A percentile compares a stretch with the other conserved stretches of the same genome.
These are phyloP conservation scores for Microcyclosporella mali DNA, from an alignment of 2,329 filamentous ascomycete species.

Conservation along the genomic window DNA sequence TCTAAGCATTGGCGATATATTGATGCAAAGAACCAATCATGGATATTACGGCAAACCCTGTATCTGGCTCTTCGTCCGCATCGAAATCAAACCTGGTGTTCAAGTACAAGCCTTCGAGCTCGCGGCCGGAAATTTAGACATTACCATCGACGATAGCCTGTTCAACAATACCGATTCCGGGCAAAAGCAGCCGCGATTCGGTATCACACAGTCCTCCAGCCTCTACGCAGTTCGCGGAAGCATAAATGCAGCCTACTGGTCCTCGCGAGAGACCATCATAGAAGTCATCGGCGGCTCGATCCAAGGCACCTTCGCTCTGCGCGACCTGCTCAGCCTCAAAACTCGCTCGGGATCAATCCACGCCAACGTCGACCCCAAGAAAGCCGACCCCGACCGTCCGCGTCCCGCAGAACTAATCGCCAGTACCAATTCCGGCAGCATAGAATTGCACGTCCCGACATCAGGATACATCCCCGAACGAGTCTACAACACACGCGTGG, in stretches of 20 bases:
- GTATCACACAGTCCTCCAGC: constrained; percentile 29
- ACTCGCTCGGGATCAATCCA: constrained; percentile 39
- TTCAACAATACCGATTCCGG: constrained; percentile 9
- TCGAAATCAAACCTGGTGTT: constrained; percentile 33
- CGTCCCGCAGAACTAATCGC: constrained; percentile 35
- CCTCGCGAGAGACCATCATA: constrained; percentile 36
- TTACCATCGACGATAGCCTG: constrained; percentile 32
- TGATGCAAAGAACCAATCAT: constrained; percentile 4
- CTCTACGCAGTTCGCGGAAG: constrained; percentile 33
- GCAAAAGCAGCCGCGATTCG: constrained; percentile 20
- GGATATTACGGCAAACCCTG: constrained; percentile 24
- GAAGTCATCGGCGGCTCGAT: constrained; percentile 37
- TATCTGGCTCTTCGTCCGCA: constrained; percentile 33
- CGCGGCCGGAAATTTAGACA: constrained; percentile 33
- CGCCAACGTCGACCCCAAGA: constrained; percentile 35
- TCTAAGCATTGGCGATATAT: constrained; percentile 19
- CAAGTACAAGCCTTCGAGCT: constrained; percentile 32
- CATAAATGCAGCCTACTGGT: constrained; percentile 27
- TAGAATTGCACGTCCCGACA: constrained; percentile 31
- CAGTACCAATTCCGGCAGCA: constrained; percentile 33
- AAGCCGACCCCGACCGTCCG: constrained; percentile 25
- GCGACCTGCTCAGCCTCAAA: constrained; percentile 36
- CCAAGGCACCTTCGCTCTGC: constrained; percentile 36
- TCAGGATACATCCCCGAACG: constrained; percentile 30
- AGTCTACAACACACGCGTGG: constrained; percentile 37